Evolutionary conservation across 2,329 filamentous ascomycete species (phyloP), one percentile per base, ranked within the genome.

Genomic region (Nakataea oryzae): DNA sequence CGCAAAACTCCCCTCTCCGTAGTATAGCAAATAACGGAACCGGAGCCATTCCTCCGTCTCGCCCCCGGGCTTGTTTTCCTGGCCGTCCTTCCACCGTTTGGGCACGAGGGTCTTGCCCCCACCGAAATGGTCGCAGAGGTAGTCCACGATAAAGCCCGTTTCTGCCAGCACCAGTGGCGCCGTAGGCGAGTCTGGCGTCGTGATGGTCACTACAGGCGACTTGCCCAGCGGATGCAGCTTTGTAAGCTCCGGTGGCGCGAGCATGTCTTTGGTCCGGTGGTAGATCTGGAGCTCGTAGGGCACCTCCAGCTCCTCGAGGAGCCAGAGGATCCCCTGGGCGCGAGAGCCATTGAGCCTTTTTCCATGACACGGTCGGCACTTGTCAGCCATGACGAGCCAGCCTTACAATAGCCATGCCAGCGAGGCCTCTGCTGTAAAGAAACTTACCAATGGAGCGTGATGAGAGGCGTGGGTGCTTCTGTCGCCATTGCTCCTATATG

Each of bases 151-250:
- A 63, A 87, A 82, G 7, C 83, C 91, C 57, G 88, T 93, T 76
- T 97, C 93, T 12, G 91, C 90, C 58, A 97, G 76, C 0, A 93
- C 82, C 13, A 84, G 69, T 2, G 81, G 77, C 66, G 81, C 71
- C 7, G 67, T 61, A 21, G 67, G 66, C 3, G 69, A 69, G 27
- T 72, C 75, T 0, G 76, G 67, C 0, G 77, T 71, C n/a, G 74
- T 76, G 67, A 97, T 78, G 11, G 83, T 84, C 66, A 97, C 77
- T 55, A 93, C 77, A 0, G 93, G 93, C 1, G 91, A 92, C 73
- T 96, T 96, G 65, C 93, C 93, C 4, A 97, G 80, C 0, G 91
- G 88, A 70, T 96, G 91, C 50, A 96, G 76, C 65, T 90, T 80
- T 70, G 89, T 87, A 57, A 97, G 81, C 69, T 90, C 88, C 0